Base-by-base conservation (phyloP, 805 yeast genomes). In the Peterozyma toletana region DNA sequence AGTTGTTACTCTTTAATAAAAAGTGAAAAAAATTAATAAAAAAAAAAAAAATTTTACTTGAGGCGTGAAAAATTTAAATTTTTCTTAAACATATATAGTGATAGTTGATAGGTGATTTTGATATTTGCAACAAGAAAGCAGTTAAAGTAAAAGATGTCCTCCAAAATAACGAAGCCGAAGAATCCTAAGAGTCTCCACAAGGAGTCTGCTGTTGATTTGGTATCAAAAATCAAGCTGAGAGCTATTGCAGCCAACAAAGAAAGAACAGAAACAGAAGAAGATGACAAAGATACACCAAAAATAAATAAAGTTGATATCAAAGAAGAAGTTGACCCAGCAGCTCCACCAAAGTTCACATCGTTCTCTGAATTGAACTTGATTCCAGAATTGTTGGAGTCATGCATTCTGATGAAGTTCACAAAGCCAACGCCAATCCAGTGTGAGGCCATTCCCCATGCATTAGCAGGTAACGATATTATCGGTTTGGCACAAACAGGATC, bases 401-500 rank as follows among this genome's bases (percentile, higher is more conserved):
- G 93, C 50, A 78, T 80, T 44, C 71, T 73, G 30, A 67, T 93
- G 66, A 84, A 87, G 45, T 93, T 73, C 62, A 69, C 77, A 14
- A 79, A 74, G 51, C 98, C 99, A 36, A 90, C 98, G 0, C 96
- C 98, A 10, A 93, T 91, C 61, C 99, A 91, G 66, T 76, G 83
- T 7, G 88, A 87, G 62, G 77, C 96, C 11, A 85, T 91, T 49
- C 98, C 98, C 1, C 84, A 85, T 51, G 96, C 96, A 3, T 65
- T 93, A 15, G 78, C 83, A 52, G 96, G 96, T 3, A 79, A 88
- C 51, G 99, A 91, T 65, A 83, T 91, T 39, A 89, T 91, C 57
- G 99, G 99, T 11, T 73, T 91, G 49, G 99, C 99, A 0, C 96
- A 91, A 58, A 91, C 99, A 0, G 99, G 99, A 38, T 87, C 96